Conservation (phyloP, 176 grass and related monocot species). For the Musa acuminata region DNA sequence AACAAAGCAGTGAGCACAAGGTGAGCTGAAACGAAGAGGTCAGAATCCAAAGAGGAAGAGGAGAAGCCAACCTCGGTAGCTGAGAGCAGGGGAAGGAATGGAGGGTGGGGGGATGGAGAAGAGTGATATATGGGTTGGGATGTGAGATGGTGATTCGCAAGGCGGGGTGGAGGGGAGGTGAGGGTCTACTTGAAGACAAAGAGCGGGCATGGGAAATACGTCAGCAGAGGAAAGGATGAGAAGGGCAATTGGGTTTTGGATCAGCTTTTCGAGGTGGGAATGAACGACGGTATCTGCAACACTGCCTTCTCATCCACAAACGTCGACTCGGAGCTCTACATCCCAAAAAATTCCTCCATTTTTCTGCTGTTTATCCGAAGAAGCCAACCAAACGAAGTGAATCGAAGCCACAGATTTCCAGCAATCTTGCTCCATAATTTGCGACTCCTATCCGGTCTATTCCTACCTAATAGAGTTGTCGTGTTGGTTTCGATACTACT, state of each 20-base stretch:
- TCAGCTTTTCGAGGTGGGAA: constrained; percentile 29
- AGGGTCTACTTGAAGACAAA: background rate
- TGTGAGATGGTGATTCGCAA: constrained; percentile 5
- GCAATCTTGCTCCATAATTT: background rate
- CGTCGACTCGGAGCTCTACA: constrained; percentile 7
- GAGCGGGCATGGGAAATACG: background rate
- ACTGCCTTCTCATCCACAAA: constrained; percentile 28
- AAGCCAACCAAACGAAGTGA: background rate
- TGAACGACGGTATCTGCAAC: constrained; percentile 15
- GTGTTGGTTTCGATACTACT: too few relatives aligned
- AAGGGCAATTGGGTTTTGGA: constrained; percentile 7
- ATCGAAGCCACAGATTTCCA: background rate
- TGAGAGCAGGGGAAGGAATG: constrained; percentile 1
- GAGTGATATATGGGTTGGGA: background rate
- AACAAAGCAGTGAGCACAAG: background rate
- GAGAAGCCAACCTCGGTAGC: background rate
- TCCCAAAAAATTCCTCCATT: background rate
- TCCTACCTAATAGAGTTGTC: too few relatives aligned
- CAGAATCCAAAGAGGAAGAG: background rate
- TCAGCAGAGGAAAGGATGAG: background rate
- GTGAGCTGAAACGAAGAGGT: background rate
- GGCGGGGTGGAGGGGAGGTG: background rate
- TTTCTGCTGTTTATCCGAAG: background rate
- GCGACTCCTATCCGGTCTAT: too few relatives aligned
- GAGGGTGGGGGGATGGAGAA: background rate